Conservation (phyloP, 106 monocot species). For the Acorus calamus region DNA sequence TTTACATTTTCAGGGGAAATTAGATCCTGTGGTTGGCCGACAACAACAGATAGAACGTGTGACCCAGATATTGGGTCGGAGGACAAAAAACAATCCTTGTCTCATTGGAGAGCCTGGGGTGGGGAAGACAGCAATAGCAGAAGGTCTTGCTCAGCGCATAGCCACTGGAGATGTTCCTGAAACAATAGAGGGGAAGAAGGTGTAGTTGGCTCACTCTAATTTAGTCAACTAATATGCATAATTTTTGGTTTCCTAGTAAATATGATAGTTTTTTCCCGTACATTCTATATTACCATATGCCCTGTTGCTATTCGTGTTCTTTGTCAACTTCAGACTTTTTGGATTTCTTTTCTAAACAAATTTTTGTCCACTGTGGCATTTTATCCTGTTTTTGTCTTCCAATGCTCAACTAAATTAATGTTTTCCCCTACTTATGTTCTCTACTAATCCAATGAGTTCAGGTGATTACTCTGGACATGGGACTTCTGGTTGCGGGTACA, state of each 20-base stretch:
- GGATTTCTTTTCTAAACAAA: not conserved
- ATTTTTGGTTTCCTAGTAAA: no score
- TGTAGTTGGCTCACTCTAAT: not conserved
- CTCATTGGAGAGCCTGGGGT: slow-evolving; percentile 51
- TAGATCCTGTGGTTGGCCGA: slow-evolving; percentile 44
- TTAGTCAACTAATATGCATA: no score
- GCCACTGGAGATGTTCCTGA: slow-evolving; percentile 41
- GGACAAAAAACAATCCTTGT: slow-evolving; percentile 49
- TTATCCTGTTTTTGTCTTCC: not conserved
- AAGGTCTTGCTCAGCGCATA: slow-evolving; percentile 36
- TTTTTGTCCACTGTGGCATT: not conserved
- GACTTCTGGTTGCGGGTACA: slow-evolving; percentile 46
- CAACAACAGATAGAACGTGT: slow-evolving; percentile 44
- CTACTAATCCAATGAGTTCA: not conserved
- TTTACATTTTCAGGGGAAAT: slow-evolving; percentile 22
- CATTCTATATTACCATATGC: no score
- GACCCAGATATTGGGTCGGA: slow-evolving; percentile 39
- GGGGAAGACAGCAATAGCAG: slow-evolving; percentile 49
- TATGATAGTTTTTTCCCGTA: no score
- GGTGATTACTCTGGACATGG: slow-evolving; percentile 53
- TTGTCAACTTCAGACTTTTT: not conserved
- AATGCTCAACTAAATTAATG: no score
- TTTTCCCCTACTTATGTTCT: no score
- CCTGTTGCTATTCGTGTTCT: not conserved
- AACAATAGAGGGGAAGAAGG: slow-evolving; percentile 51